Conservation (phyloP, 2,329 filamentous ascomycete species). For the Colletotrichum lindemuthianum region DNA sequence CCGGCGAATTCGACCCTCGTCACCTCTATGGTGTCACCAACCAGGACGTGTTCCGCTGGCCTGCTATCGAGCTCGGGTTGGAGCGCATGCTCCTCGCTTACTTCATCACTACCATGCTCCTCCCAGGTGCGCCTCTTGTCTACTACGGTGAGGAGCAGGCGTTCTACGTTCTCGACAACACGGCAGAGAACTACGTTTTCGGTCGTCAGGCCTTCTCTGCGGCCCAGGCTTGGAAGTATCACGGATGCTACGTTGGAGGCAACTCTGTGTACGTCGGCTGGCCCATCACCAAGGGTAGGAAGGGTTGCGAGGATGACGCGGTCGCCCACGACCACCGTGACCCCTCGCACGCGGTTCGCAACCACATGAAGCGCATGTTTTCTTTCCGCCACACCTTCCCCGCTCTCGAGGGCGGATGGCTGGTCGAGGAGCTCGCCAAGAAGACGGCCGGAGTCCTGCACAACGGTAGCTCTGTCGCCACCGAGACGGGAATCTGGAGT, state of each 20-base stretch:
- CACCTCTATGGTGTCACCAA: constrained; percentile 74
- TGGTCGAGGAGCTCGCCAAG: constrained; percentile 65
- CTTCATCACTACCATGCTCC: constrained; percentile 67
- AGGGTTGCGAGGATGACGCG: constrained; percentile 66
- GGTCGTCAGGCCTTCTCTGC: constrained; percentile 71
- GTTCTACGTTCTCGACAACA: constrained; percentile 71
- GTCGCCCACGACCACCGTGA: constrained; percentile 71
- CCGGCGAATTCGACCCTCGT: constrained; percentile 69
- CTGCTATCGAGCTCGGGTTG: constrained; percentile 65
- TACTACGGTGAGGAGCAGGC: constrained; percentile 75
- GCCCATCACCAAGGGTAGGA: constrained; percentile 62
- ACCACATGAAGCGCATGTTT: constrained; percentile 70
- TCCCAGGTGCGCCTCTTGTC: constrained; percentile 69
- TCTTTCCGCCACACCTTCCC: constrained; percentile 66
- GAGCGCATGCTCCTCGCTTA: constrained; percentile 66
- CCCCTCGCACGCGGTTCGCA: constrained; percentile 68
- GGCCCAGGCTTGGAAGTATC: constrained; percentile 70
- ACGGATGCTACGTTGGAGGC: constrained; percentile 69
- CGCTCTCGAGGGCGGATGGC: constrained; percentile 68
- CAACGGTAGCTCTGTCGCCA: constrained; percentile 63
- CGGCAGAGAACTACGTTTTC: constrained; percentile 72
- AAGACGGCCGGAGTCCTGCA: constrained; percentile 61
- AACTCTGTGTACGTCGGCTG: constrained; percentile 67
- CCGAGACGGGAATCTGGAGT: constrained; percentile 70
- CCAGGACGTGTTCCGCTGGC: constrained; percentile 74